Evolutionary conservation across 805 yeast genomes (phyloP).

Genomic region (Hanseniaspora nectarophila): DNA sequence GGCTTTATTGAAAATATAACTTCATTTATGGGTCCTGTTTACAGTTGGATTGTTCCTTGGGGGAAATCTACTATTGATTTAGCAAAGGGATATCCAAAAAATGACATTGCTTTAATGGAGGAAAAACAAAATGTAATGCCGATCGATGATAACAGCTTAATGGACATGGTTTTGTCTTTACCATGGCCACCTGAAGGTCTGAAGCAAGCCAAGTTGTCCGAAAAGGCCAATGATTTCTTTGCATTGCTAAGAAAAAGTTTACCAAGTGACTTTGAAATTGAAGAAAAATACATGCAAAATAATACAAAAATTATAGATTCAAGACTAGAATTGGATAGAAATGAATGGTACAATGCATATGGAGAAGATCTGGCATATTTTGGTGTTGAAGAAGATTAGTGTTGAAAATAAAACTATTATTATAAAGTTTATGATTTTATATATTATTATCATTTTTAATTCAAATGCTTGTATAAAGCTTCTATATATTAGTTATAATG

Average conservation of each 20-base stretch:
- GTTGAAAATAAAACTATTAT: background rate
- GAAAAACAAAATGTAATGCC: constrained; percentile 27
- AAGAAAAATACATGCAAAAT: constrained; percentile 27
- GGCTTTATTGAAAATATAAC: constrained; percentile 46
- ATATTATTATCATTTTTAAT: background rate
- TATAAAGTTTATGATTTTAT: background rate
- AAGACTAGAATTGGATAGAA: constrained; percentile 25
- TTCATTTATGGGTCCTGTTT: constrained; percentile 47
- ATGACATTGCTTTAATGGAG: constrained; percentile 37
- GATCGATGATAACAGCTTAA: constrained; percentile 26
- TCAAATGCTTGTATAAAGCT: background rate
- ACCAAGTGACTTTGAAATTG: constrained; percentile 17
- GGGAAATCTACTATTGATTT: constrained; percentile 41
- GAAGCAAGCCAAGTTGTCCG: constrained; percentile 17
- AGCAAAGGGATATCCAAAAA: constrained; percentile 48
- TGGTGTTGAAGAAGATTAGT: constrained; percentile 66
- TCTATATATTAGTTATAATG: background rate
- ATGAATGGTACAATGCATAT: constrained; percentile 57
- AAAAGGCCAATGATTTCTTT: constrained; percentile 19
- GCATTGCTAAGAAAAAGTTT: background rate
- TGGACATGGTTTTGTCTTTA: constrained; percentile 36
- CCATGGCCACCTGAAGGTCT: constrained; percentile 95
- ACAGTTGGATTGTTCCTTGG: constrained; percentile 64
- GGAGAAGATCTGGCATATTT: constrained; percentile 80
- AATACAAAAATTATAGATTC: constrained; percentile 29